Percentiles rank a stretch among this genome's conserved stretches.
Conservation (phyloP, 2,329 filamentous ascomycete species). For the Sphaerulina populicola region DNA sequence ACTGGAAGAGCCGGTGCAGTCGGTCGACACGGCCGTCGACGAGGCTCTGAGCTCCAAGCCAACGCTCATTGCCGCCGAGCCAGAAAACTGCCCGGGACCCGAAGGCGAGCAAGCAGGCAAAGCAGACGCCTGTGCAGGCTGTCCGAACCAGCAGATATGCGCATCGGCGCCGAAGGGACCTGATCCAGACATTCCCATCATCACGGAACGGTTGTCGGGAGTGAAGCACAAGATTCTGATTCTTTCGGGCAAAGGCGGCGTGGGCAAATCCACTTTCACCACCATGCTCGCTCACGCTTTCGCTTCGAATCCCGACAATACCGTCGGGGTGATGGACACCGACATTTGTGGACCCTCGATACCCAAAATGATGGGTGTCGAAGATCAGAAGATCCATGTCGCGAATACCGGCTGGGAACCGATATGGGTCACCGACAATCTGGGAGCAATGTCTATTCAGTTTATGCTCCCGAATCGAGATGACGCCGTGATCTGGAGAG, state of each 20-base stretch:
- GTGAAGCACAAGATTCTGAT: constrained; percentile 91
- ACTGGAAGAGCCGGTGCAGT: constrained; percentile 58
- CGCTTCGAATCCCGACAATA: constrained; percentile 66
- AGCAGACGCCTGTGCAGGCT: constrained; percentile 81
- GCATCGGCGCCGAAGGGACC: constrained; percentile 89
- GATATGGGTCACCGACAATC: constrained; percentile 89
- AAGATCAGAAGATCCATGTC: constrained; percentile 86
- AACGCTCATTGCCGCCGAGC: constrained; percentile 68
- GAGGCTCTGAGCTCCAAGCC: constrained; percentile 68
- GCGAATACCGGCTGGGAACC: constrained; percentile 85
- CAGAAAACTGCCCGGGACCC: constrained; percentile 66
- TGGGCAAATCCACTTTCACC: constrained; percentile 92
- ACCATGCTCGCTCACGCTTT: constrained; percentile 83
- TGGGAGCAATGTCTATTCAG: constrained; percentile 94
- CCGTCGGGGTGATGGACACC: constrained; percentile 93
- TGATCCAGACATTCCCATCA: constrained; percentile 85
- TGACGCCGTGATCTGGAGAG: constrained; percentile 94
- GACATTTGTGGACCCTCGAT: constrained; percentile 95
- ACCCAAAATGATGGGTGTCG: constrained; percentile 98
- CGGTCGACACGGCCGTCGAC: constrained; percentile 54
- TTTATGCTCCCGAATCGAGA: constrained; percentile 94
- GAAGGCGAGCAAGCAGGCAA: constrained; percentile 61
- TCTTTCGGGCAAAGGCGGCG: constrained; percentile 88
- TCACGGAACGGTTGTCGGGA: constrained; percentile 69
- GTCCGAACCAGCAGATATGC: constrained; percentile 93